Base-by-base conservation (phyloP, 139 green algal genomes). In the Mychonastes homosphaera region DNA sequence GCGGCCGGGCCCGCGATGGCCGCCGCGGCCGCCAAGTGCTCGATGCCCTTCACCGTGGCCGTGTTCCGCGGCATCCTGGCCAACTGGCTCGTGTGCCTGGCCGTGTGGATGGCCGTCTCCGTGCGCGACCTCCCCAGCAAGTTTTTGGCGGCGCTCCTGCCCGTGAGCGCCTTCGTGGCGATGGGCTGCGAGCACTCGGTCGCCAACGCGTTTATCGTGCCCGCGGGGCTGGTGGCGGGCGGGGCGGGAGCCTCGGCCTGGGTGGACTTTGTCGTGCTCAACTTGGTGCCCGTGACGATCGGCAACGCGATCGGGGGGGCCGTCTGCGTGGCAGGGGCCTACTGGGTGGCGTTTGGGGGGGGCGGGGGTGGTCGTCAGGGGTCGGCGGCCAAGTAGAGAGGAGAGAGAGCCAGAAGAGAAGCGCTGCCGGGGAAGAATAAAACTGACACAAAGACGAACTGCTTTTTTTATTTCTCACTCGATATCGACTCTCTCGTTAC, bases 51-150 rank as follows among this genome's bases (percentile, higher is more conserved):
- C 38, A 44, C 13, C 38, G 38, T 44, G 49, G 76, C 70, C 6
- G 72, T 89, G 24, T 32, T 78, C 4, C 71, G 78, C 1, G 79
- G 68, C 45, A 76, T 95, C 49, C 40, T 87, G 52, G 81, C 74
- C 72, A 95, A 95, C 78, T 95, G 82, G 81, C 74, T 93, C 52
- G 86, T 95, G 23, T 91, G 84, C 69, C 38, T 91, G 40, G 86
- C 81, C 6, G 73, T 93, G 44, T 92, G 80, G 81, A 74, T 80
- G 54, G 71, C 72, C 29, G 69, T 56, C 32, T 66, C 73, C 5
- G 39, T 78, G 34, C 58, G 61, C 47, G 75, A 53, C 30, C 59
- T 87, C 28, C 59, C 69, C 38, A 81, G 81, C 62, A 91, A 92
- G 72, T 67, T 82, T 28, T 70, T 91, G 12, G 81, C 67, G 24